Conservation (phyloP, 2,329 filamentous ascomycete genomes). For the Penicillium decumbens region DNA sequence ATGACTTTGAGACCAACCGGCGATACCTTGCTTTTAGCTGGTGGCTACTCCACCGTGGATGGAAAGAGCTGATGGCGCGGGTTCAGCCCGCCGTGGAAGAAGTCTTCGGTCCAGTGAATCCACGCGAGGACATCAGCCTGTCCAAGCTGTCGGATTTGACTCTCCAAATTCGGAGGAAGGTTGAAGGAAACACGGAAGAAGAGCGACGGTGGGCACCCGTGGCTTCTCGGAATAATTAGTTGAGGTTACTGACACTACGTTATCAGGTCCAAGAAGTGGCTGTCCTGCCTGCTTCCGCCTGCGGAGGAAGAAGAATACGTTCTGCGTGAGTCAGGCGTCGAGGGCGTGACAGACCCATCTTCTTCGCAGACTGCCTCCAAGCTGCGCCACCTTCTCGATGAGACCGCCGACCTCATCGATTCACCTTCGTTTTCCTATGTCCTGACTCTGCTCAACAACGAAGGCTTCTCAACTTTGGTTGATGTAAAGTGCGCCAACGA, state of each 20-base stretch:
- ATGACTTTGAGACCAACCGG: conserved; percentile 93
- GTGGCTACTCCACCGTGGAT: conserved; percentile 93
- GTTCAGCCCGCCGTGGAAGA: conserved; percentile 83
- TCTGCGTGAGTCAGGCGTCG: conserved; percentile 77
- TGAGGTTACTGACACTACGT: conserved; percentile 13
- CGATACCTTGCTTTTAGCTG: conserved; percentile 95
- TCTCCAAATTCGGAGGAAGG: conserved; percentile 72
- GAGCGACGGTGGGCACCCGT: conserved; percentile 50
- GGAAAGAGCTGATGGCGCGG: conserved; percentile 72
- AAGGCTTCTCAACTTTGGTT: conserved; percentile 77
- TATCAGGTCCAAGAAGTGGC: conserved; percentile 62
- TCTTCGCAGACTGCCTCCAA: conserved; percentile 42
- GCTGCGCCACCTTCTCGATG: conserved; percentile 81
- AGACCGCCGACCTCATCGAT: conserved; percentile 92
- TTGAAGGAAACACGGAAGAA: conserved; percentile 69
- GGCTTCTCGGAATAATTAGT: conserved; percentile 14
- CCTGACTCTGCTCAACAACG: conserved; percentile 77
- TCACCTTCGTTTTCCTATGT: conserved; percentile 87
- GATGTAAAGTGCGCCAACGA: conserved; percentile 74
- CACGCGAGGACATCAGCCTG: conserved; percentile 80
- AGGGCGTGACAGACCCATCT: conserved; percentile 37
- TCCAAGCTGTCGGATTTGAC: conserved; percentile 75
- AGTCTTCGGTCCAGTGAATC: conserved; percentile 83
- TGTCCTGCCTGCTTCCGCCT: conserved; percentile 76
- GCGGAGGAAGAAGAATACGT: conserved; percentile 74